Percentiles rank a stretch among this genome's conserved stretches.
Conservation (phyloP, 306 rosid species). For the Vigna reflexopilosa region DNA sequence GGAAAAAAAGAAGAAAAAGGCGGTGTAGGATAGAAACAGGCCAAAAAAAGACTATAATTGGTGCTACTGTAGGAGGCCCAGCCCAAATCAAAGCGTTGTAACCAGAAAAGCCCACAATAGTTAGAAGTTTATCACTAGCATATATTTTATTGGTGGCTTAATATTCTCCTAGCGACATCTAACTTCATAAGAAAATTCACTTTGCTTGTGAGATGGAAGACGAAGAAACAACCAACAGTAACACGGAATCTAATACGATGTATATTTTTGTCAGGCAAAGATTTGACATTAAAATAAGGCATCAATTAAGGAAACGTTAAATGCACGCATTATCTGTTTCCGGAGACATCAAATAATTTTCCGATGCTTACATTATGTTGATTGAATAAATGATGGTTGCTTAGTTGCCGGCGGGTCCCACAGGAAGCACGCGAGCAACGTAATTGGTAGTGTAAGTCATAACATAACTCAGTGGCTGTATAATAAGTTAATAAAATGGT, state of each 20-base stretch:
- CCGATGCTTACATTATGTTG: neutral
- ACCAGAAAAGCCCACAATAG: too few species aligned
- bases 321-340: neutral
- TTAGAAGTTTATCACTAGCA: too few species aligned
- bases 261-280: neutral
- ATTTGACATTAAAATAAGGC: neutral
- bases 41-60: too few species aligned
- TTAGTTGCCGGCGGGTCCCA: conserved; percentile 9
- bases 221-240: neutral
- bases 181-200: neutral
- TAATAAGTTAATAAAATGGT: neutral
- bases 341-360: conserved; percentile 11
- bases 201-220: neutral
- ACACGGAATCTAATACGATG: neutral
- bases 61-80: too few species aligned
- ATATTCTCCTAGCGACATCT: neutral
- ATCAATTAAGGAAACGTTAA: conserved; percentile 10
- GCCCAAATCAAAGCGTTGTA: too few species aligned
- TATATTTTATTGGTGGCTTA: too few species aligned
- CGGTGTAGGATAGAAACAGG: too few species aligned
- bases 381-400: neutral
- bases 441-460: neutral
- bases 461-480: neutral
- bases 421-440: conserved; percentile 42
- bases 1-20: too few species aligned